These are phyloP conservation scores for Diplodia sapinea DNA, from an alignment of 2,329 filamentous ascomycete genomes.

Conservation along the genomic window DNA sequence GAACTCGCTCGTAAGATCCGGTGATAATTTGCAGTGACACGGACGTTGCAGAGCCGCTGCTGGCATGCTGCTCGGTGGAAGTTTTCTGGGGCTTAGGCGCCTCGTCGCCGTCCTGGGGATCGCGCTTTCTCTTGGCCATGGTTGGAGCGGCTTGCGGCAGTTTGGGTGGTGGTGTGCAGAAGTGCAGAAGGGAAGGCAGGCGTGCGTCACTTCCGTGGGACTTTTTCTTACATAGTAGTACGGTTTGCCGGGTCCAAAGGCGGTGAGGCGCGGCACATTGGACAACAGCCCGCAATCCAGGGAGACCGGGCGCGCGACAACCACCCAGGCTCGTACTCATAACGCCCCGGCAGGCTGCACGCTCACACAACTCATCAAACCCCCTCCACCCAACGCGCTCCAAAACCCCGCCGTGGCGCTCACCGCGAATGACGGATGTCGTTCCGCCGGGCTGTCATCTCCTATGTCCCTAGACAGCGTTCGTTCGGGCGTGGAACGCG, in stretches of 20 bases:
- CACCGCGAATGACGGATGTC: constrained; percentile 56
- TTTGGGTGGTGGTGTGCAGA: constrained; percentile 5
- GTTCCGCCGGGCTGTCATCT: constrained; percentile 47
- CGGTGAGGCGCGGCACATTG: constrained; percentile 13
- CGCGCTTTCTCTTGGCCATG: constrained; percentile 49
- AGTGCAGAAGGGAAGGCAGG: background rate
- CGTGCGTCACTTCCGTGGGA: constrained; percentile 9
- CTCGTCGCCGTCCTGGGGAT: constrained; percentile 35
- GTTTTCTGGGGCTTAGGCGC: constrained; percentile 38
- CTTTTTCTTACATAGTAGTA: no score
- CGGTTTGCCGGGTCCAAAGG: constrained; percentile 17
- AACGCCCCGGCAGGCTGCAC: constrained; percentile 32
- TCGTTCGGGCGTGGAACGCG: constrained; percentile 49
- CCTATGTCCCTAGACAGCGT: constrained; percentile 57
- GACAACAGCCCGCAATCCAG: constrained; percentile 25
- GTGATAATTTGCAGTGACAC: constrained; percentile 81
- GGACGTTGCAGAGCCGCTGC: constrained; percentile 29
- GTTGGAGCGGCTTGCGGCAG: background rate
- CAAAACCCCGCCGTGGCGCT: constrained; percentile 49
- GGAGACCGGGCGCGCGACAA: constrained; percentile 30
- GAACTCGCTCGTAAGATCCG: constrained; percentile 90
- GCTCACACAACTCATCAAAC: constrained; percentile 42
- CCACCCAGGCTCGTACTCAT: constrained; percentile 30
- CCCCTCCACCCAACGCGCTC: constrained; percentile 36
- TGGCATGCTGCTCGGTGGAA: constrained; percentile 32